Evolutionary conservation across 176 grass and related monocot genomes (phyloP).

Genomic region (maize (Zea mays)): Zm-B73-REFERENCE-NAM-5.0 NC_050099.1:217610001-217610500

Average conservation of each 20-base stretch:
- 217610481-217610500: constrained; percentile 60
- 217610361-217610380: neutral
- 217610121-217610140: neutral
- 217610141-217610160: neutral
- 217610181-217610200: neutral
- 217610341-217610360: neutral
- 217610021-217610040: neutral
- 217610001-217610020: neutral
- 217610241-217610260: neutral
- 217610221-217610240: neutral
- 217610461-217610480: constrained; percentile 94
- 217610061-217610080: neutral
- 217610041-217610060: neutral
- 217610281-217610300: neutral
- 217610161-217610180: neutral
- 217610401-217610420: neutral
- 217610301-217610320: too few relatives aligned
- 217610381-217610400: neutral
- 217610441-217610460: constrained; percentile 91
- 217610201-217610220: neutral
- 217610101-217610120: neutral
- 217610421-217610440: constrained; percentile 47
- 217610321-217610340: neutral
- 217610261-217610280: neutral
- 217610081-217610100: neutral